Percentiles rank a stretch among this genome's conserved stretches.
phyloP scores from a whole-genome alignment of 2,329 filamentous ascomycete genomes.

The Hymenoscyphus albidus region DNA sequence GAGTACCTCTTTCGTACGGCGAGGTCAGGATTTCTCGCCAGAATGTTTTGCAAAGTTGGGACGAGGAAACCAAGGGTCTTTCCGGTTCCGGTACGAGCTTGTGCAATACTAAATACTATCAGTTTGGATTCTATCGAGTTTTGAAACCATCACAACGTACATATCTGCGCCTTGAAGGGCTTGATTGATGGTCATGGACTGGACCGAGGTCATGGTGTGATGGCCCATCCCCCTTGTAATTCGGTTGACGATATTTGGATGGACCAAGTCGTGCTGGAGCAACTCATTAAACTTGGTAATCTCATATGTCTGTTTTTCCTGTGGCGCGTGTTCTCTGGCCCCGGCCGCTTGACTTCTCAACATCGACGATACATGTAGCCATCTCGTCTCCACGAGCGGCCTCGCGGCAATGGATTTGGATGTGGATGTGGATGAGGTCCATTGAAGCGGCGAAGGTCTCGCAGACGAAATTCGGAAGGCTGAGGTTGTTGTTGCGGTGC shows the following conservation, averaged over 20 bases:
- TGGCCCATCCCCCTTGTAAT: slow-evolving; percentile 73
- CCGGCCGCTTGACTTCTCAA: slow-evolving; percentile 19
- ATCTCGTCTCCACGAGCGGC: slow-evolving; percentile 25
- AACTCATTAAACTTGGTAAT: slow-evolving; percentile 35
- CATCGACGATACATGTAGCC: slow-evolving; percentile 28
- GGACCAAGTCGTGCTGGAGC: slow-evolving; percentile 30
- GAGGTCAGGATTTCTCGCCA: slow-evolving; percentile 58
- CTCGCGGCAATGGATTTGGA: slow-evolving; percentile 15
- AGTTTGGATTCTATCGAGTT: slow-evolving; percentile 5
- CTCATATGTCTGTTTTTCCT: slow-evolving; percentile 8
- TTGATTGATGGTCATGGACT: slow-evolving; percentile 75
- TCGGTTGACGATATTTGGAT: slow-evolving; percentile 36
- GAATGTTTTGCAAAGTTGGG: slow-evolving; percentile 76
- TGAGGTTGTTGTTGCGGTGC: slow-evolving; percentile 23
- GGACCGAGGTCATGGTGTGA: slow-evolving; percentile 86
- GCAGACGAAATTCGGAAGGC: slow-evolving; percentile 26
- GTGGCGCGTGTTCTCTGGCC: slow-evolving; percentile 6
- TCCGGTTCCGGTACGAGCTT: slow-evolving; percentile 94
- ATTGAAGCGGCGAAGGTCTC: slow-evolving; percentile 26
- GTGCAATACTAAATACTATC: slow-evolving; percentile 64
- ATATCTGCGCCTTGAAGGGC: slow-evolving; percentile 60
- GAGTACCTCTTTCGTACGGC: slow-evolving; percentile 38
- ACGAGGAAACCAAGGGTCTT: slow-evolving; percentile 94
- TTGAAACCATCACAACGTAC: slow-evolving; percentile 25
- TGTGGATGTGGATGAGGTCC: slow-evolving; percentile 10